Evolutionary conservation across 352 stramenopile genomes (phyloP).

Genomic region (Globisporangium carolinianum): DNA sequence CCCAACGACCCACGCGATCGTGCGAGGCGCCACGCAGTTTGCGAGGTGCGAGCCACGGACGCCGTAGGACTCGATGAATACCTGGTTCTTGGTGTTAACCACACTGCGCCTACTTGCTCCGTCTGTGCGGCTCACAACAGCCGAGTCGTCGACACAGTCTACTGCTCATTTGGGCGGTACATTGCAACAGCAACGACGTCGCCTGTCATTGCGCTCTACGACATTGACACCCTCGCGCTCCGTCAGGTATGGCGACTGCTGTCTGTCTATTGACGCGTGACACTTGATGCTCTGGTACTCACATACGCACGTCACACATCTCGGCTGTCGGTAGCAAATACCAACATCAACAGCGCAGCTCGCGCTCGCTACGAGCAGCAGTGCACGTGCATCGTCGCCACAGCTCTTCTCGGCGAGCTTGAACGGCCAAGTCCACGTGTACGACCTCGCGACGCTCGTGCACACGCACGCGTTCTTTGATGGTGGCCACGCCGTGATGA

Average conservation of each 20-base stretch:
- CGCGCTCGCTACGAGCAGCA: conserved; percentile 18
- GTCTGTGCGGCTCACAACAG: not conserved
- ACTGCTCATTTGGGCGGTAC: conserved; percentile 32
- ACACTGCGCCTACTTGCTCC: not conserved
- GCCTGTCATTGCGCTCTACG: conserved; percentile 45
- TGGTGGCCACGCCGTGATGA: conserved; percentile 24
- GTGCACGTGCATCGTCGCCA: not conserved
- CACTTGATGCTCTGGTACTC: not conserved
- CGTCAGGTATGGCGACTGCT: conserved; percentile 21
- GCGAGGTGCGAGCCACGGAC: conserved; percentile 4
- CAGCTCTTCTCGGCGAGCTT: conserved; percentile 32
- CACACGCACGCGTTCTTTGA: conserved; percentile 32
- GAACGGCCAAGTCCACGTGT: conserved; percentile 36
- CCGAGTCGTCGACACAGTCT: conserved; percentile 34
- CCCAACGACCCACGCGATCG: conserved; percentile 16
- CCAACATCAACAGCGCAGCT: conserved; percentile 30
- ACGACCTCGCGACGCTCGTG: conserved; percentile 27
- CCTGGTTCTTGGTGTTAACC: not conserved
- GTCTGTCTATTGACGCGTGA: not conserved
- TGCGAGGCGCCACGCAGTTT: conserved; percentile 6
- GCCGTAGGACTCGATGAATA: not conserved
- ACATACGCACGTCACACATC: not conserved
- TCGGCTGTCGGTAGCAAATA: conserved; percentile 29
- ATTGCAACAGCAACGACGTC: conserved; percentile 41
- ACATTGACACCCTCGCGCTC: conserved; percentile 36